Base-by-base conservation (phyloP, 192 early-diverging fungal species). In the Podila verticillata region DNA sequence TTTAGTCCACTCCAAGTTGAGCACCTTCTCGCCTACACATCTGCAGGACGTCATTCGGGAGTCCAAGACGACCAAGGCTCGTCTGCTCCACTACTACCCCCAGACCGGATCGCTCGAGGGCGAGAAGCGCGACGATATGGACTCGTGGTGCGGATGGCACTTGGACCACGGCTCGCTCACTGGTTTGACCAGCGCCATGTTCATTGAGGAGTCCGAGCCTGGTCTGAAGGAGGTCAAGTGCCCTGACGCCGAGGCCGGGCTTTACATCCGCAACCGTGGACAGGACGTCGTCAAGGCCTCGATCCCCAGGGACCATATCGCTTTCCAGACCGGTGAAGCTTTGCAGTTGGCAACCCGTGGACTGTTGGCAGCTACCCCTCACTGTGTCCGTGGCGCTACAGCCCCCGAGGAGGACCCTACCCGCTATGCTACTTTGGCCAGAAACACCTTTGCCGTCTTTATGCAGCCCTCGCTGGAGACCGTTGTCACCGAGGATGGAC, bases 361-460 rank as follows among this genome's bases (percentile, higher is more conserved):
- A 3, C 61, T 87, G 13, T 80, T 93, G 67, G 74, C 86, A 0
- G 92, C 92, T 5, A 93, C 92, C 4, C 90, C 90, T 19, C 92
- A 93, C 70, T 82, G 90, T 30, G 92, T 93, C 13, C 82, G 86
- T 24, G 90, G 89, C 19, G 87, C 85, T 24, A 73, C 74, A 58
- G 59, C 78, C 26, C 64, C 66, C 12, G 66, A 64, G 44, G 58
- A 69, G 29, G 81, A 72, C 49, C 84, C 67, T 28, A 60, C 54
- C 10, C 63, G 66, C 10, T 82, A 74, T 56, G 65, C 75, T 0
- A 61, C 79, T 44, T 61, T 92, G 49, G 84, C 88, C 17, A 58
- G 92, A 39, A 91, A 90, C 73, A 93, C 92, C 5, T 89, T 93
- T 75, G 92, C 90, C 0, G 89, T 92, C 20, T 93, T 93, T 67